phyloP scores from a whole-genome alignment of 108 stramenopile genomes.

The Fragilariopsis cylindrus region DNA sequence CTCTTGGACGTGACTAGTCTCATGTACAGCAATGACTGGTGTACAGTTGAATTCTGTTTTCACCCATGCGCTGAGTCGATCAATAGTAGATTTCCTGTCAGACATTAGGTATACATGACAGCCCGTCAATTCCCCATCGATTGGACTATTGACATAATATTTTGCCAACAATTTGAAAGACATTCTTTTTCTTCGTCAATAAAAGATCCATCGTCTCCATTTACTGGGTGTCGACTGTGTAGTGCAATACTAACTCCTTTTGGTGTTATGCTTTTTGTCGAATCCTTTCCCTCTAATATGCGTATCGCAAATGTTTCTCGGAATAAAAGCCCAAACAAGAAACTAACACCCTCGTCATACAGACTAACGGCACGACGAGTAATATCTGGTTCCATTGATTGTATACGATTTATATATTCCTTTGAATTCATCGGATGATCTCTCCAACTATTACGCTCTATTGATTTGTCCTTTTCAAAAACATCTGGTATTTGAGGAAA shows the following conservation, averaged over 20 bases:
- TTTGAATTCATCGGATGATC: conserved; percentile 13
- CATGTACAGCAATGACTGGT: conserved; percentile 13
- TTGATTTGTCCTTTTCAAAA: background rate
- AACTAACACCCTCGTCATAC: conserved; percentile 15
- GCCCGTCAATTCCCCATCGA: too few relatives aligned
- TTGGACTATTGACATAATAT: background rate
- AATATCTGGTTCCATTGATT: background rate
- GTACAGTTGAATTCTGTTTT: background rate
- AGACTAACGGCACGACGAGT: background rate
- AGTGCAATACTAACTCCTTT: conserved; percentile 16
- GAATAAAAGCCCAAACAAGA: conserved; percentile 29
- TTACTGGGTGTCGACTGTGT: conserved; percentile 39
- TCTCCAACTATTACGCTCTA: conserved; percentile 23
- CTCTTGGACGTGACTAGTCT: background rate
- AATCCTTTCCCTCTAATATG: background rate
- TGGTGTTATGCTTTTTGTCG: background rate
- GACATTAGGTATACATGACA: conserved; percentile 38
- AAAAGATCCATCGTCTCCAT: conserved; percentile 54
- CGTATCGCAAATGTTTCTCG: conserved; percentile 12
- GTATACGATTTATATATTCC: conserved; percentile 12
- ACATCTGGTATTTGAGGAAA: conserved; percentile 40
- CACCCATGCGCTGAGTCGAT: conserved; percentile 21
- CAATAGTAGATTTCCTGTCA: conserved; percentile 28
- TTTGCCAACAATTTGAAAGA: background rate
- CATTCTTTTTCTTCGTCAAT: conserved; percentile 30